These are phyloP conservation scores for Boletus speciosus DNA, from an alignment of 768 basidiomycete genomes.

Conservation along the genomic window DNA sequence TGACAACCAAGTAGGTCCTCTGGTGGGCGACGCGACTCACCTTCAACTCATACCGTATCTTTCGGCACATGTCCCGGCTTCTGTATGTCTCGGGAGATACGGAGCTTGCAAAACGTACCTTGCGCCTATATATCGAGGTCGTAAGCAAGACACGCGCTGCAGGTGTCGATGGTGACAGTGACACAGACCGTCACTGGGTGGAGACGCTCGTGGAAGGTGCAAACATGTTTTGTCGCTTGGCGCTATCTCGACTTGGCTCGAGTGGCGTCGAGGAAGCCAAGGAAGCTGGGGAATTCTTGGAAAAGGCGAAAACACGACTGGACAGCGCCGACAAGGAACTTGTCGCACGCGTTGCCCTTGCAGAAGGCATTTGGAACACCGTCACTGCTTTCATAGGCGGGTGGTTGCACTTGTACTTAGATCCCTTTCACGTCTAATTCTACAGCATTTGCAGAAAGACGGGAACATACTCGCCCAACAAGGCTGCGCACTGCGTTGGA, in stretches of 20 bases:
- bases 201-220: conserved; percentile 74
- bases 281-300: conserved; percentile 60
- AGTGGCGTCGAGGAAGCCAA: conserved; percentile 55
- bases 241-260: conserved; percentile 31
- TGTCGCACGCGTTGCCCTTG: conserved; percentile 56
- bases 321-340: conserved; percentile 48
- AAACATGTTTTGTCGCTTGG: conserved; percentile 66
- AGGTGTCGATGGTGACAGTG: conserved; percentile 45
- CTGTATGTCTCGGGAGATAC: conserved; percentile 59
- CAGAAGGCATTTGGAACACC: conserved; percentile 71
- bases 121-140: conserved; percentile 79
- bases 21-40: conserved; percentile 95
- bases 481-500: conserved; percentile 57
- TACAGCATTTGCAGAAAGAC: conserved; percentile 49
- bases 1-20: conserved; percentile 52
- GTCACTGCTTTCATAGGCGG: conserved; percentile 69
- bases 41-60: conserved; percentile 84
- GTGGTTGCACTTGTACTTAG: conserved; percentile 3
- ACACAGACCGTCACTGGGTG: conserved; percentile 71
- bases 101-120: conserved; percentile 65
- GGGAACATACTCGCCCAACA: conserved; percentile 54
- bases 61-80: conserved; percentile 81
- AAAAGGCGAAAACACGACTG: conserved; percentile 56
- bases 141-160: conserved; percentile 76
- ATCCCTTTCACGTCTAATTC: neutral